Evolutionary conservation across 2,329 filamentous ascomycete genomes (phyloP).

Genomic region (Fusarium stilboides): DNA sequence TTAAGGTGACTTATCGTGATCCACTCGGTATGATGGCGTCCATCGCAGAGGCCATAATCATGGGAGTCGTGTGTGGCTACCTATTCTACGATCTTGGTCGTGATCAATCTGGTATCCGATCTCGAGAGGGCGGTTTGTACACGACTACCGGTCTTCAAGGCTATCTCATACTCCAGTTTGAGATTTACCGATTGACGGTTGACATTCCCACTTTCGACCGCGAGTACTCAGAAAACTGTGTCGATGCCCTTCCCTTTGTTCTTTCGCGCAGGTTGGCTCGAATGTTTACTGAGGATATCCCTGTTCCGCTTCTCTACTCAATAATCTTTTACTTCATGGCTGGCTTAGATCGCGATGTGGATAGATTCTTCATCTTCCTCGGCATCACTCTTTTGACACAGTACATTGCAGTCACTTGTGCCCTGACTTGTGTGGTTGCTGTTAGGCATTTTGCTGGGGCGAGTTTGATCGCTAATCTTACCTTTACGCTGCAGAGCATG

Average conservation of each 20-base stretch:
- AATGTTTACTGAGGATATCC: slow-evolving; percentile 79
- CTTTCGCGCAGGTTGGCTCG: slow-evolving; percentile 78
- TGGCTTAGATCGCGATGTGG: slow-evolving; percentile 75
- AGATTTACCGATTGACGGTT: slow-evolving; percentile 80
- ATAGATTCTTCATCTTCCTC: slow-evolving; percentile 81
- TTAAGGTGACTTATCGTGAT: slow-evolving; percentile 82
- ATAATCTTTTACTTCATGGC: slow-evolving; percentile 85
- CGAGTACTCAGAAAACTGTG: slow-evolving; percentile 80
- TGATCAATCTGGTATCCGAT: slow-evolving; percentile 80
- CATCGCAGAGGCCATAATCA: slow-evolving; percentile 77
- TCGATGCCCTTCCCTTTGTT: slow-evolving; percentile 78
- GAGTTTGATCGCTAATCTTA: slow-evolving; percentile 79
- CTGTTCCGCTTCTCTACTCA: slow-evolving; percentile 79
- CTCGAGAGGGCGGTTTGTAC: slow-evolving; percentile 80
- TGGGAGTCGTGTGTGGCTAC: slow-evolving; percentile 81
- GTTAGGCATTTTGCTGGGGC: slow-evolving; percentile 79
- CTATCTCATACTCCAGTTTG: slow-evolving; percentile 82
- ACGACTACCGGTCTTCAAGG: slow-evolving; percentile 80
- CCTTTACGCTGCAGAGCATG: slow-evolving; percentile 81
- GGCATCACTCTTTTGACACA: slow-evolving; percentile 77
- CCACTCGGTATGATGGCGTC: slow-evolving; percentile 82
- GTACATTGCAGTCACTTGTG: slow-evolving; percentile 81
- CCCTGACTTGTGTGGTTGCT: slow-evolving; percentile 76
- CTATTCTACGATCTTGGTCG: slow-evolving; percentile 77
- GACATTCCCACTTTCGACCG: slow-evolving; percentile 84